Conservation (phyloP, 202 grass and related monocot genomes). For the Panicum virgatum region DNA sequence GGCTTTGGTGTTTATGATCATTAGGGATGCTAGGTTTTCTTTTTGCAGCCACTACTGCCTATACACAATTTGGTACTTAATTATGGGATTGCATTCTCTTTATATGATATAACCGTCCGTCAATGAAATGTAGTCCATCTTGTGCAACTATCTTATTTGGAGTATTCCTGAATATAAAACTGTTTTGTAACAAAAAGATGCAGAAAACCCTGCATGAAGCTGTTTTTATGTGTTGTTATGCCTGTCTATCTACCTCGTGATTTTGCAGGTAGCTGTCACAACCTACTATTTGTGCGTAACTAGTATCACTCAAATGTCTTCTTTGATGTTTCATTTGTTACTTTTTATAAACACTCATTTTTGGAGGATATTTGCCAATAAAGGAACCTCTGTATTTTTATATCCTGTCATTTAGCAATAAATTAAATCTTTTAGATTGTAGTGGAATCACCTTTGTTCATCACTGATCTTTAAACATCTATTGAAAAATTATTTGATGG, state of each 20-base stretch:
- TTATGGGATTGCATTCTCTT: background rate
- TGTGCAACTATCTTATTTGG: background rate
- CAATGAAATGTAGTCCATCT: background rate
- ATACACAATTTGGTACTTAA: background rate
- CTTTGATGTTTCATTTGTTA: slow-evolving; percentile 24
- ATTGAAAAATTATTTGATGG: slow-evolving; percentile 39
- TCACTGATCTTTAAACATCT: slow-evolving; percentile 43
- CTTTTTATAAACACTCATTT: background rate
- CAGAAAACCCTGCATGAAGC: slow-evolving; percentile 9
- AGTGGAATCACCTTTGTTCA: slow-evolving; percentile 15
- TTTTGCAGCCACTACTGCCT: background rate
- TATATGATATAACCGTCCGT: slow-evolving; percentile 1
- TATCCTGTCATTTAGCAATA: slow-evolving; percentile 35
- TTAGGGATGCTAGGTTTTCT: background rate
- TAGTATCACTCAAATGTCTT: background rate
- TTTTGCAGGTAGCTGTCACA: slow-evolving; percentile 49
- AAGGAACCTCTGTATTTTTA: background rate
- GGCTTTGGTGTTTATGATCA: slow-evolving; percentile 23
- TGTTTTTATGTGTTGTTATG: slow-evolving; percentile 26
- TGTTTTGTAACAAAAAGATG: slow-evolving; percentile 21
- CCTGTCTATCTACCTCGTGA: slow-evolving; percentile 14
- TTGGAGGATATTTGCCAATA: background rate
- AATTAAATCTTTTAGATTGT: slow-evolving; percentile 17
- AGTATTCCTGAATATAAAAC: slow-evolving; percentile 12
- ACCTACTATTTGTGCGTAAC: slow-evolving; percentile 15